Evolutionary conservation across 805 yeast genomes (phyloP).

Genomic region (Sungouiozyma intestinalis): DNA sequence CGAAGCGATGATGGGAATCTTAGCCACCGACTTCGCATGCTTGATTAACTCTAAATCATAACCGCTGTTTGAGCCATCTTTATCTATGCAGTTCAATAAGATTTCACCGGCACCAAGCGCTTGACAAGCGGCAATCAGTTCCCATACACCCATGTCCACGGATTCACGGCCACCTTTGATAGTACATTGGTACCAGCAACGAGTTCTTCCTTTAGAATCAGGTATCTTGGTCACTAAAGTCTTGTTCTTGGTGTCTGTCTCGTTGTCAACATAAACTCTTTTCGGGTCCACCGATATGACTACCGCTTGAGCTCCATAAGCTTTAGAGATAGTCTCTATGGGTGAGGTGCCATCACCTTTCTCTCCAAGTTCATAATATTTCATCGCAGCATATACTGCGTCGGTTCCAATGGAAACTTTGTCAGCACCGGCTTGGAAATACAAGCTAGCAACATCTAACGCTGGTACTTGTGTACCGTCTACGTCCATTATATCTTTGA

Average conservation of each 20-base stretch:
- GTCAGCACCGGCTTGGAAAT: slow-evolving; percentile 96
- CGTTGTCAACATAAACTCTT: slow-evolving; percentile 57
- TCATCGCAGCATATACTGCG: slow-evolving; percentile 87
- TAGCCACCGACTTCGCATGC: slow-evolving; percentile 65
- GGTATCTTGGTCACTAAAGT: slow-evolving; percentile 51
- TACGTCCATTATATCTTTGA: slow-evolving; percentile 81
- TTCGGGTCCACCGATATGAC: slow-evolving; percentile 98
- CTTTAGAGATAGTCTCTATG: slow-evolving; percentile 82
- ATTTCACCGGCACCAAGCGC: slow-evolving; percentile 95
- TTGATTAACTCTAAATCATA: slow-evolving; percentile 77
- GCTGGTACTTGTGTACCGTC: slow-evolving; percentile 75
- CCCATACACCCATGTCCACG: slow-evolving; percentile 83
- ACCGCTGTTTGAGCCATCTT: slow-evolving; percentile 94
- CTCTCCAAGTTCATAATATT: slow-evolving; percentile 50
- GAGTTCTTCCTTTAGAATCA: slow-evolving; percentile 85
- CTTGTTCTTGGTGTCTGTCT: slow-evolving; percentile 49
- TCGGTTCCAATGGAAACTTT: slow-evolving; percentile 97
- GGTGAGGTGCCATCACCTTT: slow-evolving; percentile 68
- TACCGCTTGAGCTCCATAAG: slow-evolving; percentile 95
- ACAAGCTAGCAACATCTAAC: slow-evolving; percentile 78
- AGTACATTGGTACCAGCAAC: slow-evolving; percentile 91
- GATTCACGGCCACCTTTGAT: slow-evolving; percentile 93
- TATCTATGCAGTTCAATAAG: slow-evolving; percentile 85
- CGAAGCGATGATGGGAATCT: slow-evolving; percentile 92
- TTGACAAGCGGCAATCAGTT: slow-evolving; percentile 81